These are phyloP conservation scores for Didymellaceae sp. DNA, from an alignment of 2,329 filamentous ascomycete species.

Conservation along the genomic window DNA sequence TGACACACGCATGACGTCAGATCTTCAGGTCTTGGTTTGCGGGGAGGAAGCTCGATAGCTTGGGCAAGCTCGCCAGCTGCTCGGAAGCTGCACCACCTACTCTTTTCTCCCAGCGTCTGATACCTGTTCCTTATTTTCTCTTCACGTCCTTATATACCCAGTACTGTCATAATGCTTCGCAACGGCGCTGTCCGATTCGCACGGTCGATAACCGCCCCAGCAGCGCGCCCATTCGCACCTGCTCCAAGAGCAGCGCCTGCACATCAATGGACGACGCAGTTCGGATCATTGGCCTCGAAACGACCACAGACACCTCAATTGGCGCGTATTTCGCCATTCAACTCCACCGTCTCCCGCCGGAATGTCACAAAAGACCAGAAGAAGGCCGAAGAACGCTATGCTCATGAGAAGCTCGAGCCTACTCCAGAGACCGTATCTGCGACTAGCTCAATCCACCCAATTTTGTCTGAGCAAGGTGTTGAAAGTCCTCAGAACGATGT, in stretches of 20 bases:
- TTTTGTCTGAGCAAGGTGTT: constrained; percentile 48
- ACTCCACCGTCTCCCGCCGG: constrained; percentile 50
- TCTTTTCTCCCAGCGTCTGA: constrained; percentile 5
- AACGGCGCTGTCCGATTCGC: constrained; percentile 52
- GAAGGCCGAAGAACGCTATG: constrained; percentile 63
- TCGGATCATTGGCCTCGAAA: constrained; percentile 49
- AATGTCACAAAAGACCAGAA: constrained; percentile 56
- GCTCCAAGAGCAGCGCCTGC: constrained; percentile 28
- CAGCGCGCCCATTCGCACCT: constrained; percentile 38
- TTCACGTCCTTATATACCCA: constrained; percentile 5
- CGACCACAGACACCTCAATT: constrained; percentile 43
- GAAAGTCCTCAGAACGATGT: constrained; percentile 40
- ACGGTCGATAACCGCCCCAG: constrained; percentile 44
- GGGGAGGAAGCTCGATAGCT: constrained; percentile 17
- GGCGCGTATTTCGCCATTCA: constrained; percentile 43
- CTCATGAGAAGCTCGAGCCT: constrained; percentile 62
- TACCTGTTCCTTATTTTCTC: background rate
- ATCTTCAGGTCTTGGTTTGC: constrained; percentile 1
- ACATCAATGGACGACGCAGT: constrained; percentile 50
- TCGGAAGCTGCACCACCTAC: constrained; percentile 2
- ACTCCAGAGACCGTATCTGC: constrained; percentile 67
- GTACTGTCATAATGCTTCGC: constrained; percentile 50
- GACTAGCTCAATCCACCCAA: constrained; percentile 58
- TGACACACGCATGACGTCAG: constrained; percentile 17
- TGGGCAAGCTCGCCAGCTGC: constrained; percentile 11